These are phyloP conservation scores for Pseudocercospora macadamiae DNA, from an alignment of 2,329 filamentous ascomycete species.

Conservation along the genomic window DNA sequence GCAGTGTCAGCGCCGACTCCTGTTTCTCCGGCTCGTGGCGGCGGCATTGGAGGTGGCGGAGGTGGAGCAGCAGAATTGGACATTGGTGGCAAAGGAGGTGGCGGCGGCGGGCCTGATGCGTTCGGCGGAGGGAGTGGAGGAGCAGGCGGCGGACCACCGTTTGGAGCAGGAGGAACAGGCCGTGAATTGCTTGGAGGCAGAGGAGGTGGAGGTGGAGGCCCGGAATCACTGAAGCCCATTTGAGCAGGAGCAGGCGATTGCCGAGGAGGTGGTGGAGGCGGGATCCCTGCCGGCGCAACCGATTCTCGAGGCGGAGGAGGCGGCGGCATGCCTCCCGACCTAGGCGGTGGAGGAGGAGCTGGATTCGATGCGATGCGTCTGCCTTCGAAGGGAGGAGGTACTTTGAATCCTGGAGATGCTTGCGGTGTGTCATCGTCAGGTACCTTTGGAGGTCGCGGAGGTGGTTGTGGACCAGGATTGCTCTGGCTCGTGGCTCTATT, in stretches of 20 bases:
- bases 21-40: conserved; percentile 55
- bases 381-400: conserved; percentile 78
- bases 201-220: conserved; percentile 39
- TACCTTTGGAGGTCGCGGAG: conserved; percentile 50
- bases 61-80: conserved; percentile 44
- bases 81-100: conserved; percentile 45
- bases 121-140: conserved; percentile 47
- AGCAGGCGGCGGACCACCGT: conserved; percentile 42
- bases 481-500: conserved; percentile 46
- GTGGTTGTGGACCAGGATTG: conserved; percentile 50
- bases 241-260: conserved; percentile 60
- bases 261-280: conserved; percentile 55
- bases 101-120: conserved; percentile 44
- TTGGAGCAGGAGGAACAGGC: conserved; percentile 35
- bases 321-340: conserved; percentile 50
- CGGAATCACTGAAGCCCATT: conserved; percentile 41
- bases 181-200: conserved; percentile 36
- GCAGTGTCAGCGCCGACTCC: conserved; percentile 46
- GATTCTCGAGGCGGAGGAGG: conserved; percentile 50
- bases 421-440: conserved; percentile 57
- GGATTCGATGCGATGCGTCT: conserved; percentile 63
- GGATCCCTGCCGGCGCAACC: conserved; percentile 36
- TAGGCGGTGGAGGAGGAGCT: conserved; percentile 58
- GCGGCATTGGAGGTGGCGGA: conserved; percentile 47
- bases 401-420: conserved; percentile 60